These are phyloP conservation scores for Vaccinium macrocarpon DNA, from an alignment of 148 eudicot species.

Conservation along the genomic window DNA sequence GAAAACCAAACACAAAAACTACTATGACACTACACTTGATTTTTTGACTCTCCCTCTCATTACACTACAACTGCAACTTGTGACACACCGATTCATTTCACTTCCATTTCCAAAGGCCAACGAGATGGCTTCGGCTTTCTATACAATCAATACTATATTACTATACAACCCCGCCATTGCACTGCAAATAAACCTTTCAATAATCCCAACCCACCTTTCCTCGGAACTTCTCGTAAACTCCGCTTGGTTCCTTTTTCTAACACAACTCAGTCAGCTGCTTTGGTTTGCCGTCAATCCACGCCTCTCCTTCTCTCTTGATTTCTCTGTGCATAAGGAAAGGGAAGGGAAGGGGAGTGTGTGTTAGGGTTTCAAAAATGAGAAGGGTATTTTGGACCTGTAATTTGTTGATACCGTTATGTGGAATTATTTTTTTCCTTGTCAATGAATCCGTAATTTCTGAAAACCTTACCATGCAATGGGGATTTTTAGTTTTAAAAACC, in stretches of 20 bases:
- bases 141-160: background rate
- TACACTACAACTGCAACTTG: background rate
- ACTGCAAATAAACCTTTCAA: constrained; percentile 7
- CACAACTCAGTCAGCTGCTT: constrained; percentile 17
- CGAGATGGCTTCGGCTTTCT: constrained; percentile 13
- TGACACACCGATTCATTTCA: background rate
- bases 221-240: constrained; percentile 42
- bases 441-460: too few relatives aligned
- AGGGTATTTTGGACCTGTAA: too few relatives aligned
- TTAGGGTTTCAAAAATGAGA: too few relatives aligned
- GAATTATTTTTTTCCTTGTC: too few relatives aligned
- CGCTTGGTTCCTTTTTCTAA: background rate
- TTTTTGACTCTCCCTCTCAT: too few relatives aligned
- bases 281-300: constrained; percentile 29
- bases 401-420: too few relatives aligned
- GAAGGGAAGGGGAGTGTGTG: too few relatives aligned
- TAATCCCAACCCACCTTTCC: constrained; percentile 26
- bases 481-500: too few relatives aligned
- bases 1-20: too few relatives aligned
- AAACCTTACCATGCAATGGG: too few relatives aligned
- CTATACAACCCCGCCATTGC: constrained; percentile 14
- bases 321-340: too few relatives aligned
- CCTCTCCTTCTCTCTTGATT: constrained; percentile 33
- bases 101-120: background rate
- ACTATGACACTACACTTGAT: too few relatives aligned